Evolutionary conservation across 1,284 basidiomycete genomes (phyloP), one percentile per base, ranked within the genome.

Genomic region (Ganoderma boninense): DNA sequence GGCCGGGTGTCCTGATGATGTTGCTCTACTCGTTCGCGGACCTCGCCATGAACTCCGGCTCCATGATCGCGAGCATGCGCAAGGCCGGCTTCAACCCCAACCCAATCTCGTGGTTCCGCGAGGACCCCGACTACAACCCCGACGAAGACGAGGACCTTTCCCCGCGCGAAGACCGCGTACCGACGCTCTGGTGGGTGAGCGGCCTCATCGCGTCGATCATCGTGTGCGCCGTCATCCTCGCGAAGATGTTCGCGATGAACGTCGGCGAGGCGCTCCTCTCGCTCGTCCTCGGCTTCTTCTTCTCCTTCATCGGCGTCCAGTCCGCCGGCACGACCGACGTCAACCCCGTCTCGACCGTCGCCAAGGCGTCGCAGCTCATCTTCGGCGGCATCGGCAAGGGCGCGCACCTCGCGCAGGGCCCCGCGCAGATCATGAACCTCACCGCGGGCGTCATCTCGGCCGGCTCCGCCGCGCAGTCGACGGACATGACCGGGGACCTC

Each of bases 401-500:
- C 20, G 73, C 83, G 10, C 80, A 82, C 56, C 77, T 86, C 60
- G 70, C 79, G 0, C 38, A 77, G 26, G 71, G 78, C 67, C 76
- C 83, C 14, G 87, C 86, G 7, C 85, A 86, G 73, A 84, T 84
- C 40, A 82, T 90, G 78, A 92, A 92, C 79, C 79, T 91, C 75
- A 80, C 87, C 26, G 88, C 87, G 62, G 90, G 90, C 79, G 85
- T 87, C 62, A 81, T 91, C 74, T 85, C 90, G 29, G 88, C 85
- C 59, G 89, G 87, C 49, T 85, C 89, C 62, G 88, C 90, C 29
- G 86, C 85, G 32, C 89, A 91, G 78, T 84, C 89, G 29, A 81
- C 86, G 64, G 92, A 93, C 79, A 92, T 93, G 91, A 89, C 90
- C 70, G 88, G 90, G 69, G 92, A 93, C 76, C 80, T 93, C 74